phyloP scores from a whole-genome alignment of 257 asterid genomes.

The Solanum chiquidenum region DNA sequence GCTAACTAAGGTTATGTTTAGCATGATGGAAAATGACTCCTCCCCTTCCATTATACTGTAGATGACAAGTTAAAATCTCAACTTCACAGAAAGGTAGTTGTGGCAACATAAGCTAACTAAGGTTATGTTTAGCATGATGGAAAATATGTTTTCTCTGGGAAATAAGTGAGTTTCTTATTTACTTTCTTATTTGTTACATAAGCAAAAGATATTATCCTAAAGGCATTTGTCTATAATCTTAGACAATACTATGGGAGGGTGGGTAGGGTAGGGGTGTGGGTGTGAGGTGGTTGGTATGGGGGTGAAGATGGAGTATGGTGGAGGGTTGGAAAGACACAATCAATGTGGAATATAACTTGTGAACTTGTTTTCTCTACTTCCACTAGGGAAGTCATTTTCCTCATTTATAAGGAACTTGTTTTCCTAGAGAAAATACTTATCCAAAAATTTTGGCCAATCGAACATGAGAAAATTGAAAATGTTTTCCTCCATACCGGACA shows the following conservation, averaged over 20 bases:
- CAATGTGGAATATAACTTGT: background rate
- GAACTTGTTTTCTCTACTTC: background rate
- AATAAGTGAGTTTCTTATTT: background rate
- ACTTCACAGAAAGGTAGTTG: background rate
- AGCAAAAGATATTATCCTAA: background rate
- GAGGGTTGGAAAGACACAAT: background rate
- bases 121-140: background rate
- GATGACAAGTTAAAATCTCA: constrained; percentile 5
- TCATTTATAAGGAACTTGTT: background rate
- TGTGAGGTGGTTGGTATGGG: background rate
- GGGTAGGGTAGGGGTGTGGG: background rate
- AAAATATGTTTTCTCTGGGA: background rate
- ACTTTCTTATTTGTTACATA: background rate
- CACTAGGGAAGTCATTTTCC: background rate
- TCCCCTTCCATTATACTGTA: constrained; percentile 96
- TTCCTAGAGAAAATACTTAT: background rate
- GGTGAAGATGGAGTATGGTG: background rate
- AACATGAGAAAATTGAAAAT: background rate
- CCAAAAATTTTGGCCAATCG: background rate
- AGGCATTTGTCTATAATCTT: background rate
- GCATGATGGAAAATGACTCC: constrained; percentile 12
- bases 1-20: background rate
- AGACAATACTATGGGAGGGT: background rate
- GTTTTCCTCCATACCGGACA: background rate
- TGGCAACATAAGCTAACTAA: background rate